Conservation (phyloP, 495 filamentous ascomycete species). For the Corynascus novoguineensis region DNA sequence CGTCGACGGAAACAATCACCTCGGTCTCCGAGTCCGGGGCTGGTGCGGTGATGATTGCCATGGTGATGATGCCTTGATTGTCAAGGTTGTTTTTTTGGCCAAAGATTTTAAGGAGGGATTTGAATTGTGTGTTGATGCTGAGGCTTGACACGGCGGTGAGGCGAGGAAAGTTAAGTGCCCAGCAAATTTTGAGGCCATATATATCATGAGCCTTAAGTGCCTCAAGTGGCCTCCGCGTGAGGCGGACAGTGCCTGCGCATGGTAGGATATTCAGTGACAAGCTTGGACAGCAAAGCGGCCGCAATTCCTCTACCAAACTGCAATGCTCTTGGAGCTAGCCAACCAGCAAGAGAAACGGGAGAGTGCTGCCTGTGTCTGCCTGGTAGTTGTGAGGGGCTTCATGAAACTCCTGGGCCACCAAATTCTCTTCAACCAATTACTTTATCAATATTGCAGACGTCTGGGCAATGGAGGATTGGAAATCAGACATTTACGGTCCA, state of each 20-base stretch:
- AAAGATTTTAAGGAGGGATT: background rate
- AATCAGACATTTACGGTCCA: too few relatives aligned
- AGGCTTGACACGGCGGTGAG: too few relatives aligned
- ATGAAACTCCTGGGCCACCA: background rate
- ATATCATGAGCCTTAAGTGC: background rate
- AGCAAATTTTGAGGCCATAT: background rate
- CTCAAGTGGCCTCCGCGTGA: background rate
- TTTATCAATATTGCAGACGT: too few relatives aligned
- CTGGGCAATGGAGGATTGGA: too few relatives aligned
- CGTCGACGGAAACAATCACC: background rate
- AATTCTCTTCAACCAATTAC: background rate
- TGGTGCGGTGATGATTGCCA: background rate
- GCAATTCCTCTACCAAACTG: background rate
- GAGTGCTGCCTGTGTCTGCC: constrained; percentile 4
- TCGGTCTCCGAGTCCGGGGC: background rate
- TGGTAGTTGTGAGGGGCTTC: background rate
- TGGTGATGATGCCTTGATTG: background rate
- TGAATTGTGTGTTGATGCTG: background rate
- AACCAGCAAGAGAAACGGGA: background rate
- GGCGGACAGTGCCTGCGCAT: background rate
- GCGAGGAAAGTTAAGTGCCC: background rate
- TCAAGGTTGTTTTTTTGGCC: background rate
- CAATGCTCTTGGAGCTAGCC: background rate
- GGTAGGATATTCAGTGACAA: too few relatives aligned
- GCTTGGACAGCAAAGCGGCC: background rate